Base-by-base conservation (phyloP, 2,329 filamentous ascomycete species). In the Apiospora aurea region DNA sequence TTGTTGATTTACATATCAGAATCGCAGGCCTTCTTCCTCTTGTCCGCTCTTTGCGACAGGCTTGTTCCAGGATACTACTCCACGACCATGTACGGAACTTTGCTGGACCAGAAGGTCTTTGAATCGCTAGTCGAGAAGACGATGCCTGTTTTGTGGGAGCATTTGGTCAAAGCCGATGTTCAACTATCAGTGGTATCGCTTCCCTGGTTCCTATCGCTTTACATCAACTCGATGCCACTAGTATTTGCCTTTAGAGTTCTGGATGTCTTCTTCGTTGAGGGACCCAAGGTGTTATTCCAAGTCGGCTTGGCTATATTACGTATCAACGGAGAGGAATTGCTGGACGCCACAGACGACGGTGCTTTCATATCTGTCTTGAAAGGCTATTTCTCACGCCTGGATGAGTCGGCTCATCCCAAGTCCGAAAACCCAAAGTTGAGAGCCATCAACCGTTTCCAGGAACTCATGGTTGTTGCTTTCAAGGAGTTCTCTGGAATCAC, bases 211-310 rank as follows among this genome's bases (percentile, higher is more conserved):
- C 87, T 99, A 71, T 98, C 96, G 6, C 87, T 99, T 24, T 99
- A 98, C 83, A 97, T 99, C 86, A 99, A 99, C 87, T 98, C 96
- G 1, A 99, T 99, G 96, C 96, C 96, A 5, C 87, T 99, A 21
- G 95, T 98, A 1, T 99, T 98, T 82, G 96, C 96, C 66, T 99
- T 98, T 82, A 90, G 96, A 71, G 96, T 99, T 68, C 84, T 99
- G 74, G 96, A 99, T 78, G 96, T 99, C 69, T 99, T 99, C 85
- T 99, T 99, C 83, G 90, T 99, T 53, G 96, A 99, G 82, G 96
- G 96, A 0, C 96, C 96, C 21, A 98, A 98, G 83, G 96, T 98
- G 1, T 86, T 99, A 13, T 99, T 99, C 83, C 96, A 99, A 81
- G 93, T 99, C 72, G 96, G 96, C 24, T 85, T 99, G 74, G 96